Conservation (phyloP, 495 filamentous ascomycete species). For the Penicillium crystallinum region DNA sequence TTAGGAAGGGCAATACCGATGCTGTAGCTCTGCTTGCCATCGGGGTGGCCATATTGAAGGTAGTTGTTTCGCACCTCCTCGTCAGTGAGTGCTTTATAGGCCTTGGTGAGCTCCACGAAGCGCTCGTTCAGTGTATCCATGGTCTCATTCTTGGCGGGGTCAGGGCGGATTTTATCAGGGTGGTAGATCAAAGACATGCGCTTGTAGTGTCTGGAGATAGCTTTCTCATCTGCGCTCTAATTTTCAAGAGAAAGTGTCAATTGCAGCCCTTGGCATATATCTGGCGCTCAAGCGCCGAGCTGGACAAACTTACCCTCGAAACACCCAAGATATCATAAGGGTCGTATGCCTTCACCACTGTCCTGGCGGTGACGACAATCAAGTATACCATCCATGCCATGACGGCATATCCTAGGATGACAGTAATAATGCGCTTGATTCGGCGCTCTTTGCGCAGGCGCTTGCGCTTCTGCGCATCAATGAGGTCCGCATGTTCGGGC, state of each 20-base stretch:
- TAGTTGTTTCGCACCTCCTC: constrained; percentile 97
- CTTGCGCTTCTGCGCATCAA: constrained; percentile 78
- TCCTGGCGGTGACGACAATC: constrained; percentile 72
- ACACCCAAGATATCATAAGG: constrained; percentile 91
- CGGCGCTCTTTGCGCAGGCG: constrained; percentile 86
- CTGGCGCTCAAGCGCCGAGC: neutral
- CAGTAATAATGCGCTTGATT: constrained; percentile 77
- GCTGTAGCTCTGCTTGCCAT: constrained; percentile 96
- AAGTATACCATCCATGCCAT: constrained; percentile 93
- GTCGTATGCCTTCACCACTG: constrained; percentile 79
- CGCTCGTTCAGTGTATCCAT: constrained; percentile 75
- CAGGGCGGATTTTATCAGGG: constrained; percentile 83
- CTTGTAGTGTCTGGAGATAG: constrained; percentile 86
- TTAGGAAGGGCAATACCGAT: constrained; percentile 95
- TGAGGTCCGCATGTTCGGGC: constrained; percentile 74
- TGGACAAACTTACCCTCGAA: constrained; percentile 55
- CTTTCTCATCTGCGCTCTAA: constrained; percentile 76
- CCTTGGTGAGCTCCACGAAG: constrained; percentile 93
- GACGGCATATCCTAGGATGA: constrained; percentile 68
- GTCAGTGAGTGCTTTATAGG: constrained; percentile 94
- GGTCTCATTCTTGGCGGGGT: constrained; percentile 84
- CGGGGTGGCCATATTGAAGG: constrained; percentile 90
- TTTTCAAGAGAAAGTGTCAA: constrained; percentile 1
- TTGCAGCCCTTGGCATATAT: neutral
- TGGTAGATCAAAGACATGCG: constrained; percentile 80